Percentiles rank a stretch among this genome's conserved stretches.
phyloP scores from a whole-genome alignment of 176 grass and related monocot genomes.

The Zoysia pacifica region DNA sequence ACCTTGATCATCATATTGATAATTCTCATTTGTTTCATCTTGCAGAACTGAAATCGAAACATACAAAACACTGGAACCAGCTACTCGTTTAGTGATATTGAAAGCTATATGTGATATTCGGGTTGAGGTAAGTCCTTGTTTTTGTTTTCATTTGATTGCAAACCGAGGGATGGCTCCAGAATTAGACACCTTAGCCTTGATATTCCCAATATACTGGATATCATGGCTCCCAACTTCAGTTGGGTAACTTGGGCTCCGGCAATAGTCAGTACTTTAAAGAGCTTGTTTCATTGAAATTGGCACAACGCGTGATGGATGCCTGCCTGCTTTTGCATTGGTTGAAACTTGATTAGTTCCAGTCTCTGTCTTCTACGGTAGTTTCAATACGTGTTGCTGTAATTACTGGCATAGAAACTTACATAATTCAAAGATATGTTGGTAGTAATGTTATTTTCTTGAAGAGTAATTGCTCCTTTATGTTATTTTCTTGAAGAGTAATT shows the following conservation, averaged over 20 bases:
- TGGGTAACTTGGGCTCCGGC: neutral
- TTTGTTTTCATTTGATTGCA: neutral
- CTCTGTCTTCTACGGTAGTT: neutral
- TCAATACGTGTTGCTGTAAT: neutral
- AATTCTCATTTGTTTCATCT: conserved; percentile 21
- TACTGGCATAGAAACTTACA: conserved; percentile 13
- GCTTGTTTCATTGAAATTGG: neutral
- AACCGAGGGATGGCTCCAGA: neutral
- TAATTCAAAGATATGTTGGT: neutral
- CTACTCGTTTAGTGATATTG: conserved; percentile 78
- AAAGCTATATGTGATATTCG: conserved; percentile 98
- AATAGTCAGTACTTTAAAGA: neutral
- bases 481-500: too few relatives aligned
- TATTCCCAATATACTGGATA: neutral
- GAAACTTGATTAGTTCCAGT: neutral
- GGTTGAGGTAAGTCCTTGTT: conserved; percentile 60
- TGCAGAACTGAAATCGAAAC: conserved; percentile 81
- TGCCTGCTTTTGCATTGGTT: conserved; percentile 5
- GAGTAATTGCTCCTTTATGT: neutral
- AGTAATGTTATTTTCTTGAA: too few relatives aligned
- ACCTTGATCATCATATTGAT: conserved; percentile 14
- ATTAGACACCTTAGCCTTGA: conserved; percentile 4
- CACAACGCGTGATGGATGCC: neutral
- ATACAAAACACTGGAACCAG: conserved; percentile 78
- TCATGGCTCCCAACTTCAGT: conserved; percentile 6